phyloP scores from a whole-genome alignment of 768 basidiomycete genomes.

The Gloeopeniophorella convolvens region DNA sequence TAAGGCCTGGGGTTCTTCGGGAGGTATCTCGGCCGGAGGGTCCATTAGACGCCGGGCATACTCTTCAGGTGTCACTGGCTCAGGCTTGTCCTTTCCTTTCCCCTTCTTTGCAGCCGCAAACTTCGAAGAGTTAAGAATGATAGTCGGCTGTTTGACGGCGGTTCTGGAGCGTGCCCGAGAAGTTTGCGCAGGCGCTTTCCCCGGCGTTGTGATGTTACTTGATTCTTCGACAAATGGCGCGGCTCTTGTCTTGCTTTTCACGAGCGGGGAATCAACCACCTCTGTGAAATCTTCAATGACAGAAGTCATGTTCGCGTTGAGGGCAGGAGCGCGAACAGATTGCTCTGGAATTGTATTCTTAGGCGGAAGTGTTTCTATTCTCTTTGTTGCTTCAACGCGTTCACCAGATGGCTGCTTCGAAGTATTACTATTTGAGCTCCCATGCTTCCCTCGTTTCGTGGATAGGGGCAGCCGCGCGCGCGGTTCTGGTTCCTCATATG shows the following conservation, averaged over 20 bases:
- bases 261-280: background rate
- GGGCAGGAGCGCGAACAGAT: background rate
- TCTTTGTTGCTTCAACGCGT: background rate
- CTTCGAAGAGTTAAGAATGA: background rate
- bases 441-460: background rate
- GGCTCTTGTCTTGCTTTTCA: background rate
- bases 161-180: background rate
- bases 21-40: background rate
- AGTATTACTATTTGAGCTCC: background rate
- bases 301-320: conserved; percentile 5
- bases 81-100: conserved; percentile 6
- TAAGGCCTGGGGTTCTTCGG: background rate
- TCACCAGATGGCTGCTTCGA: background rate
- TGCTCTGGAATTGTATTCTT: background rate
- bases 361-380: too few species aligned
- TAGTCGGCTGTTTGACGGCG: background rate
- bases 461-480: conserved; percentile 4
- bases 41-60: conserved; percentile 11
- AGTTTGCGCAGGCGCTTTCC: background rate
- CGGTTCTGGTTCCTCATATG: background rate
- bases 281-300: conserved; percentile 12
- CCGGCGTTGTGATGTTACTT: conserved; percentile 9
- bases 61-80: conserved; percentile 16
- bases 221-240: background rate
- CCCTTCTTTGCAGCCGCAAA: background rate